Base-by-base conservation (phyloP, 495 filamentous ascomycete species). In the Chlorociboria aeruginascens region DNA sequence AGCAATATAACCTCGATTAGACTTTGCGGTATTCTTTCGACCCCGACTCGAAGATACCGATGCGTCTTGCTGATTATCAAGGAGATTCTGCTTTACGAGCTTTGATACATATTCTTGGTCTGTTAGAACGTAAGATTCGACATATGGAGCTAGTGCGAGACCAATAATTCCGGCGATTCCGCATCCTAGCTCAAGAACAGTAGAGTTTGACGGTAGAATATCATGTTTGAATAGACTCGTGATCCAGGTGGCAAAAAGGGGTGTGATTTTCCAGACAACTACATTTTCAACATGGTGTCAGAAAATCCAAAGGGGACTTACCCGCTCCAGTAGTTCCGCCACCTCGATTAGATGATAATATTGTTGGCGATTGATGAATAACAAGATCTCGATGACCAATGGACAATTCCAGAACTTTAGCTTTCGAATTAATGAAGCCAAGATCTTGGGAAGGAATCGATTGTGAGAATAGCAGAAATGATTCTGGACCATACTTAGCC, bases 241-340 rank as follows among this genome's bases (percentile, higher is more conserved):
- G 32, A 96, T 67, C 88, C 89, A 98, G 59, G 80, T 70, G 10
- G 92, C 85, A 60, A 97, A 80, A 44, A 77, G 66, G 16, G 92
- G 88, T 3, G 89, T 94, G 57, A 95, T 83, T 68, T 86, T 92
- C 92, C 92, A 98, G 12, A 93, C 68, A 14, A 90, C 86, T 84
- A 25, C 12, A 32, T 48, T 32, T 30, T 29, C 20, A 6, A 8
- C 20, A 29, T 29, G 28, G 32, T 35, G 6, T 28, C 14, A 10
- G 13, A n/a, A 13, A 13, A 34, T 32, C 2, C 3, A 8, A 12
- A 44, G 42, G 42, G 6, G 28, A 25, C 54, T 35, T 64, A 88
- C 85, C 85, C 60, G 89, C 89, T 47, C 92, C 92, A 3, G 92
- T 98, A 1, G 92, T 98, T 1, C 92, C 93, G 13, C 79, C 81